Evolutionary conservation across 148 eudicot genomes (phyloP), one percentile per base, ranked within the genome.

Genomic region (Diospyros kaki): DNA sequence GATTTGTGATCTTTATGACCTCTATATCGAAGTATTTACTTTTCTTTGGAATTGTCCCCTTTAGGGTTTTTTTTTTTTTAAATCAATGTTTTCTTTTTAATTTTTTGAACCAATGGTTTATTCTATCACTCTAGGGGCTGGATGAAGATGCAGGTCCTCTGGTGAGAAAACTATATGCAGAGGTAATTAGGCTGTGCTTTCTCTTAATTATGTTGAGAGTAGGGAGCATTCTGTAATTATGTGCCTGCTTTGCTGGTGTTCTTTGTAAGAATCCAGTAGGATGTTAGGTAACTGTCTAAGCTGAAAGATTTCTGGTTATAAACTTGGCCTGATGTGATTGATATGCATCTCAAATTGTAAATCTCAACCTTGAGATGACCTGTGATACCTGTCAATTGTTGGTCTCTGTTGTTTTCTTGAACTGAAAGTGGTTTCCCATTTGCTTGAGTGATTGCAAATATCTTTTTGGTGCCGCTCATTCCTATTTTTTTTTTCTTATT

Each of bases 61-160:
- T 72, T 42, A 38, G 45, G 45, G 1, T 6, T 55, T 14, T 10
- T 43, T 50, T 54, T 64, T 5, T 45, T 28, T 58, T 68, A 6
- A 13, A 54, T 54, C 15, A 71, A 41, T 18, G 42, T 8, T 51
- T 46, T 5, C 39, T 13, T 51, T 65, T 15, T 56, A 6, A 14
- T 62, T 71, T 66, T 56, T 81, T 54, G 73, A 73, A 43, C 78
- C 58, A 28, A 11, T 78, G 11, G 14, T 63, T 28, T 52, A 63
- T 54, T 76, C 50, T 73, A 52, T 81, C 55, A 15, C 66, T 56
- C 48, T 82, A 92, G 97, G 91, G 92, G 73, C 85, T 89, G 66
- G 97, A 91, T 76, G 94, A 87, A 72, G 94, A 90, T 81, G 84
- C 89, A 44, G 89, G 92, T 66, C 97, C 97, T 64, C 97, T 86